These are phyloP conservation scores for Ophiosphaerella herpotricha DNA, from an alignment of 2,329 filamentous ascomycete species.

Conservation along the genomic window DNA sequence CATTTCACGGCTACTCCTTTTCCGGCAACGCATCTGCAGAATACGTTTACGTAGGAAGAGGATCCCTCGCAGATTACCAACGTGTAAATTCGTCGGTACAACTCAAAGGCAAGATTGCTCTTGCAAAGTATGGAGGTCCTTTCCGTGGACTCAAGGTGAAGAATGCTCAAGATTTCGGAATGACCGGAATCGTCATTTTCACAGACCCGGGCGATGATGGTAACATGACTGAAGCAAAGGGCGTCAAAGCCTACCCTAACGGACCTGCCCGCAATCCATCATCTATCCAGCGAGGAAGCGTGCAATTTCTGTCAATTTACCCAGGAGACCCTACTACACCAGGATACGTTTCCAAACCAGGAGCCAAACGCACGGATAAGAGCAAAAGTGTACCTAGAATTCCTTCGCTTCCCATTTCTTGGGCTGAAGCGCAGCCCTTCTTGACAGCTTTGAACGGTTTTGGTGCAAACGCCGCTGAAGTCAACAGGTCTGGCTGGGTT, in stretches of 20 bases:
- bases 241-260: slow-evolving; percentile 49
- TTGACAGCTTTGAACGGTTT: slow-evolving; percentile 82
- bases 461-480: slow-evolving; percentile 61
- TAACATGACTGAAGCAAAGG: slow-evolving; percentile 53
- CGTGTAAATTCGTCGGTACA: slow-evolving; percentile 47
- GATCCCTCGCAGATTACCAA: slow-evolving; percentile 53
- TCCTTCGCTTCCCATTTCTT: slow-evolving; percentile 86
- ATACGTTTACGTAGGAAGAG: slow-evolving; percentile 53
- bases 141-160: slow-evolving; percentile 56
- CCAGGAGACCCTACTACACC: slow-evolving; percentile 47
- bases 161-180: slow-evolving; percentile 52
- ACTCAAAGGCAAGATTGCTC: slow-evolving; percentile 54
- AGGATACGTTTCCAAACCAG: slow-evolving; percentile 82
- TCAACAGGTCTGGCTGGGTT: slow-evolving; percentile 47
- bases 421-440: slow-evolving; percentile 77
- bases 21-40: slow-evolving; percentile 53
- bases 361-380: slow-evolving; percentile 70
- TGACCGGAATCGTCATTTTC: slow-evolving; percentile 54
- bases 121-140: slow-evolving; percentile 53
- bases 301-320: slow-evolving; percentile 66
- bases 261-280: slow-evolving; percentile 53
- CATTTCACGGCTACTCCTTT: slow-evolving; percentile 55
- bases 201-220: slow-evolving; percentile 54
- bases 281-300: slow-evolving; percentile 52
- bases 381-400: slow-evolving; percentile 71